Percentiles rank a stretch among this genome's conserved stretches.
Evolutionary conservation across 1,139 yeast species (phyloP).

Genomic region (Yamadazyma trypodendri): DNA sequence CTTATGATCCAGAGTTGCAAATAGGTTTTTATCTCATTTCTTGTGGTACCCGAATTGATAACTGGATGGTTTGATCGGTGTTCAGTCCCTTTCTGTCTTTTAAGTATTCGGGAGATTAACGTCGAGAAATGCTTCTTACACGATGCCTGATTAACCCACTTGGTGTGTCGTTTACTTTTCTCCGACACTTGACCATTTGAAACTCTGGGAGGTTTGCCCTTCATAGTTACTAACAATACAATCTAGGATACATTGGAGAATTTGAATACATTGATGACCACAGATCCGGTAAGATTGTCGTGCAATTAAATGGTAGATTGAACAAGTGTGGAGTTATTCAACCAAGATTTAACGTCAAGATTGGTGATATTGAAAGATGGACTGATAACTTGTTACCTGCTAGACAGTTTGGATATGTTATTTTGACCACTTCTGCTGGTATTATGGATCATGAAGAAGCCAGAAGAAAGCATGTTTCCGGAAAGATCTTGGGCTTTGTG

Average conservation of each 20-base stretch:
- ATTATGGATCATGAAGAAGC: constrained; percentile 99
- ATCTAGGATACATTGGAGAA: constrained; percentile 83
- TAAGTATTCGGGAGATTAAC: constrained; percentile 89
- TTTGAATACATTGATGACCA: constrained; percentile 98
- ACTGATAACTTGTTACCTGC: constrained; percentile 97
- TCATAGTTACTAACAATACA: constrained; percentile 12
- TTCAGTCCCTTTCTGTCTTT: constrained; percentile 94
- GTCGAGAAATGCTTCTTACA: constrained; percentile 74
- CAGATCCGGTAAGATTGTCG: constrained; percentile 97
- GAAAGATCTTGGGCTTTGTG: constrained; percentile 95
- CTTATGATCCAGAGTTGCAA: background rate
- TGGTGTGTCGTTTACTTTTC: constrained; percentile 66
- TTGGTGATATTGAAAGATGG: constrained; percentile 95
- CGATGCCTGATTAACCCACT: constrained; percentile 39
- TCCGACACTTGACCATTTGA: constrained; percentile 46
- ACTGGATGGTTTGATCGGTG: constrained; percentile 95
- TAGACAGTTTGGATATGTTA: constrained; percentile 97
- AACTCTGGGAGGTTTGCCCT: background rate
- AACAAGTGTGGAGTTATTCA: constrained; percentile 98
- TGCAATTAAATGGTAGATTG: constrained; percentile 95
- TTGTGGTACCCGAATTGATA: constrained; percentile 72
- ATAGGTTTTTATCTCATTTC: background rate
- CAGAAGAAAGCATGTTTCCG: constrained; percentile 99
- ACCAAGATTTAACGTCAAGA: constrained; percentile 96
- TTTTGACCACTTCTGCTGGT: constrained; percentile 98